Percentiles rank a stretch among this genome's conserved stretches.
Evolutionary conservation across 495 filamentous ascomycete species (phyloP).

Genomic region (Chlorociboria aeruginascens): DNA sequence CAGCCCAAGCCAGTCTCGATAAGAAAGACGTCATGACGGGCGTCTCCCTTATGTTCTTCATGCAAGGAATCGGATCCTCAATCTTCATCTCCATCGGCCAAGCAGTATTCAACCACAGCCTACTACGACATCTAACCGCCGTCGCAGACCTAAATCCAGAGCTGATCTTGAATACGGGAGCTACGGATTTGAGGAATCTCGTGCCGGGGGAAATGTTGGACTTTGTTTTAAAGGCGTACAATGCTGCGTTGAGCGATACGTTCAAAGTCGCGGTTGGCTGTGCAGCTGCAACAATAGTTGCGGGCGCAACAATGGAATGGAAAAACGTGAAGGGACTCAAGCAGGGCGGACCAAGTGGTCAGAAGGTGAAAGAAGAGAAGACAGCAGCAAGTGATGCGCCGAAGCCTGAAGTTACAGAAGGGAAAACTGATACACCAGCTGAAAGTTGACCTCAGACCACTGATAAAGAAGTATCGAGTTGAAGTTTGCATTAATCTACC

Average conservation of each 20-base stretch:
- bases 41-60: slow-evolving; percentile 49
- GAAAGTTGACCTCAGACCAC: no score
- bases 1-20: slow-evolving; percentile 41
- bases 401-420: no score
- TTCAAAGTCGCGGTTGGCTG: slow-evolving; percentile 18
- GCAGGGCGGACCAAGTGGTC: not conserved
- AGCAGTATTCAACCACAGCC: slow-evolving; percentile 45
- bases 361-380: not conserved
- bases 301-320: slow-evolving; percentile 16
- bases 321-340: slow-evolving; percentile 12
- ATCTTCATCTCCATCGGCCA: slow-evolving; percentile 51
- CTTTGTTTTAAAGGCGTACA: slow-evolving; percentile 21
- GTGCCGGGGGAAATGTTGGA: slow-evolving; percentile 9
- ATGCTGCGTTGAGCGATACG: slow-evolving; percentile 16
- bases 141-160: slow-evolving; percentile 30
- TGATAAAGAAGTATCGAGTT: no score
- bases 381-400: no score
- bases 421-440: no score
- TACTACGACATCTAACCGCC: slow-evolving; percentile 28
- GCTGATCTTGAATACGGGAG: slow-evolving; percentile 42
- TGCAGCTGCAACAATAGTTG: slow-evolving; percentile 3
- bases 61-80: slow-evolving; percentile 48
- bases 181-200: slow-evolving; percentile 16
- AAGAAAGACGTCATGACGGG: slow-evolving; percentile 45
- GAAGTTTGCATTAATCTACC: no score